Evolutionary conservation across 2,329 filamentous ascomycete species (phyloP).

Genomic region (Verticillium nubilum): DNA sequence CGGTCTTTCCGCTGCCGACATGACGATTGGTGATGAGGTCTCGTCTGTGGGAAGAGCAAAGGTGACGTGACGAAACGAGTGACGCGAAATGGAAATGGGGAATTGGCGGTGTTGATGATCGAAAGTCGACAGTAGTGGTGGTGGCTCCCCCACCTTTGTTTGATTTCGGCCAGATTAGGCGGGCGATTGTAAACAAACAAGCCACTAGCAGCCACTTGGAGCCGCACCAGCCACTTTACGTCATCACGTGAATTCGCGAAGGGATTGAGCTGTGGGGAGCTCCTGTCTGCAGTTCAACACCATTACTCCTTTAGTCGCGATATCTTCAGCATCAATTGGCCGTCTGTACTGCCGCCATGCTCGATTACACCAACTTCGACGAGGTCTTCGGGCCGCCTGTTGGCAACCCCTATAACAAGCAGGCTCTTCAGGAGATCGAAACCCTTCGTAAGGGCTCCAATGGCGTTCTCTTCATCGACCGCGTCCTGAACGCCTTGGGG

Average conservation of each 20-base stretch:
- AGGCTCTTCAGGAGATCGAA: slow-evolving; percentile 57
- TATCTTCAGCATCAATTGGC: neutral
- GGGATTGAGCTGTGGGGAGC: slow-evolving; percentile 6
- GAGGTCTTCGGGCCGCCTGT: slow-evolving; percentile 59
- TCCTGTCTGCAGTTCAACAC: neutral
- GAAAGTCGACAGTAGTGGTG: neutral
- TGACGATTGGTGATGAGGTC: neutral
- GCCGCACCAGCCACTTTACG: neutral
- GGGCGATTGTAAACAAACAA: slow-evolving; percentile 13
- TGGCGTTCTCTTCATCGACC: slow-evolving; percentile 73
- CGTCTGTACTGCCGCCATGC: slow-evolving; percentile 33
- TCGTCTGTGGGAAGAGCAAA: slow-evolving; percentile 1
- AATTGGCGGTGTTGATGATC: neutral
- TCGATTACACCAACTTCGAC: slow-evolving; percentile 62
- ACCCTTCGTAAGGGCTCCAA: slow-evolving; percentile 61
- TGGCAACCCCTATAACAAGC: slow-evolving; percentile 57
- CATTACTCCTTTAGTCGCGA: neutral
- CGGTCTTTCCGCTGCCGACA: slow-evolving; percentile 17
- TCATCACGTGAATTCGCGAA: slow-evolving; percentile 4
- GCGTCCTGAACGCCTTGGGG: slow-evolving; percentile 64
- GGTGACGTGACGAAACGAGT: slow-evolving; percentile 1
- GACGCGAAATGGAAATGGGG: neutral
- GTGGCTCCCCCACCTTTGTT: slow-evolving; percentile 4
- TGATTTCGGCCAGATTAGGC: slow-evolving; percentile 13
- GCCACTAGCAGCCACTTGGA: slow-evolving; percentile 1